Evolutionary conservation across 1,284 basidiomycete species (phyloP).

Genomic region (Neonothopanus nambi): DNA sequence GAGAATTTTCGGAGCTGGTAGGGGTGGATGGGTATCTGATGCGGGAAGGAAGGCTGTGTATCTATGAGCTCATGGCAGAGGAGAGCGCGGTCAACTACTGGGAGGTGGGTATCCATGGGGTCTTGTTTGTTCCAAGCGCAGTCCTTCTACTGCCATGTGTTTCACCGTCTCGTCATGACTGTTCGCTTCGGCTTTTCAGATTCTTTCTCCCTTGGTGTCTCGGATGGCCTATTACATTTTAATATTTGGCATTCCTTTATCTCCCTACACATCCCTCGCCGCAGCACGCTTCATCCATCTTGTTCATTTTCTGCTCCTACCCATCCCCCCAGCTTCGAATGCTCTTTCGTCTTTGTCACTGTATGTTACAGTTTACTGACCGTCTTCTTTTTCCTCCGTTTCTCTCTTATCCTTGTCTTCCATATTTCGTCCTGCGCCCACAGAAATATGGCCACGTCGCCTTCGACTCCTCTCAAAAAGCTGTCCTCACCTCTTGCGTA

Average conservation of each 20-base stretch:
- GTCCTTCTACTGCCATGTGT: background rate
- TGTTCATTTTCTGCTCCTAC: too few species aligned
- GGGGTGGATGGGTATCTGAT: constrained; percentile 82
- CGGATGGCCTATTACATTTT: too few species aligned
- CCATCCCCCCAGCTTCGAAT: too few species aligned
- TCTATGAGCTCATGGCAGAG: constrained; percentile 97
- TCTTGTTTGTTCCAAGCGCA: background rate
- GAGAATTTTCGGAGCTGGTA: constrained; percentile 89
- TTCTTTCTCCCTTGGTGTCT: too few species aligned
- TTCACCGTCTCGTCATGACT: background rate
- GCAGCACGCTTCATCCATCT: too few species aligned
- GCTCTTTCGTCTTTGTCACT: background rate
- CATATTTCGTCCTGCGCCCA: background rate
- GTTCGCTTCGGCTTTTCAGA: too few species aligned
- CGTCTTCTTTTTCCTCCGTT: background rate
- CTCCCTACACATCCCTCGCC: too few species aligned
- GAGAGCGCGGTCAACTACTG: constrained; percentile 97
- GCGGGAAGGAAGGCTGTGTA: constrained; percentile 89
- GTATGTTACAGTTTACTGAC: too few species aligned
- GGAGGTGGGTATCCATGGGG: constrained; percentile 66
- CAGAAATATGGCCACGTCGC: constrained; percentile 94
- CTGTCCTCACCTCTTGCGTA: constrained; percentile 92
- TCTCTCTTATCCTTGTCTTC: background rate
- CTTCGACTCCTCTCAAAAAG: constrained; percentile 86
- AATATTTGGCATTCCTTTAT: too few species aligned